Conservation (phyloP, 169 alveolate species). For the Eimeria falciformis region DNA sequence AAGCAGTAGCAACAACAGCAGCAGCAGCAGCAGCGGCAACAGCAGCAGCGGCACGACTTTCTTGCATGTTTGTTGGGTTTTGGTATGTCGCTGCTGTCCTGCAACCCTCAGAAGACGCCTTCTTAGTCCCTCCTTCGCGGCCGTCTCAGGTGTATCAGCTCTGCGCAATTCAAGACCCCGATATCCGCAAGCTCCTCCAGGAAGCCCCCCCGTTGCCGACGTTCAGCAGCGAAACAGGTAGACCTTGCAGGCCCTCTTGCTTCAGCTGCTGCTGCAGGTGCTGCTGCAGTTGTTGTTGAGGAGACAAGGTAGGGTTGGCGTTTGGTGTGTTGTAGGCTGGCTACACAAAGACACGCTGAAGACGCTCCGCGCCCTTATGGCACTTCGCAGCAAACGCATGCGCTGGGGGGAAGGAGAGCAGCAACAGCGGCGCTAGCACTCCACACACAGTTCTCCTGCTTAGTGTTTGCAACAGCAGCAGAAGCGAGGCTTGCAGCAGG, state of each 20-base stretch:
- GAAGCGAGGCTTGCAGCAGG: neutral
- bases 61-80: neutral
- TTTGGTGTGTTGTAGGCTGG: constrained; percentile 78
- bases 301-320: neutral
- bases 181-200: constrained; percentile 77
- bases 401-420: constrained; percentile 68
- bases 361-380: constrained; percentile 81
- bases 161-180: constrained; percentile 81
- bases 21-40: constrained; percentile 19
- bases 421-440: constrained; percentile 1
- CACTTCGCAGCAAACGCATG: constrained; percentile 83
- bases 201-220: constrained; percentile 80
- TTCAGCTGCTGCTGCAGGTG: neutral
- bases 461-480: no score
- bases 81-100: neutral
- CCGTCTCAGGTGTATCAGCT: constrained; percentile 83
- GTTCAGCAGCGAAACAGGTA: constrained; percentile 81
- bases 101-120: constrained; percentile 61
- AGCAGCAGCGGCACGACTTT: neutral
- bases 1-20: constrained; percentile 2
- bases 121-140: constrained; percentile 82
- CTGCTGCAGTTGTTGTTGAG: neutral
- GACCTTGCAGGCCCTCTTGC: neutral
- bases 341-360: constrained; percentile 78
- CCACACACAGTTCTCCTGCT: no score